Percentiles rank a stretch among this genome's conserved stretches.
Evolutionary conservation across 2,329 filamentous ascomycete genomes (phyloP).

Genomic region (Diaporthe caulivora): DNA sequence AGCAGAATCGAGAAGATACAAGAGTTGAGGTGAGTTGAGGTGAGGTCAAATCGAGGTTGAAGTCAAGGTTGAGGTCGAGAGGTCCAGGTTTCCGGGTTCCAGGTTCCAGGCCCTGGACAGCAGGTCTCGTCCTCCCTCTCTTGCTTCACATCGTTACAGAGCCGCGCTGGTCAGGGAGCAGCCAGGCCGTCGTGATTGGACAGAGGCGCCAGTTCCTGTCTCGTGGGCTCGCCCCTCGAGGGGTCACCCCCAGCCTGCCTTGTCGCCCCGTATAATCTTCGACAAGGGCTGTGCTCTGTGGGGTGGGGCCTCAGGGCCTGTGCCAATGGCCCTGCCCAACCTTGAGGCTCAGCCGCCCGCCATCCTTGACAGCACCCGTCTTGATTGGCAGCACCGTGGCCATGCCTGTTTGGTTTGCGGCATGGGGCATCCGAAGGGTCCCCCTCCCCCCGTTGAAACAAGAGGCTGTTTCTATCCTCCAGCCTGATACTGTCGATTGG

Average conservation of each 20-base stretch:
- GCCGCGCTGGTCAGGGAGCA: slow-evolving; percentile 29
- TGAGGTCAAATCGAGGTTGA: too few relatives aligned
- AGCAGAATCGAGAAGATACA: too few relatives aligned
- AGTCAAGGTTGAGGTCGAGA: slow-evolving; percentile 1
- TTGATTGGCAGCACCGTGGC: slow-evolving; percentile 16
- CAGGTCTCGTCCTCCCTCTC: neutral
- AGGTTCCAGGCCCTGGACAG: neutral
- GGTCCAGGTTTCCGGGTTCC: neutral
- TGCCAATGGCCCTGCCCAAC: neutral
- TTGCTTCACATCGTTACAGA: slow-evolving; percentile 41
- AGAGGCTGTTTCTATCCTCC: slow-evolving; percentile 47
- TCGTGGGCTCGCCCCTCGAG: slow-evolving; percentile 33
- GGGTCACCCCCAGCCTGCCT: slow-evolving; percentile 7
- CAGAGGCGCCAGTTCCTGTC: slow-evolving; percentile 25
- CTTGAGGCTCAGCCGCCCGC: slow-evolving; percentile 37
- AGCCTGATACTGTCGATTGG: slow-evolving; percentile 8
- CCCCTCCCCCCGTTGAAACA: slow-evolving; percentile 48
- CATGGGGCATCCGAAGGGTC: slow-evolving; percentile 43
- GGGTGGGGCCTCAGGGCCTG: slow-evolving; percentile 1
- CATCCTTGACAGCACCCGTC: slow-evolving; percentile 3
- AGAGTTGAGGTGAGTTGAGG: neutral
- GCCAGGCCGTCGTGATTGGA: slow-evolving; percentile 34
- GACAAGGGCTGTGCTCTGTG: slow-evolving; percentile 10
- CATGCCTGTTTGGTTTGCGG: slow-evolving; percentile 49
- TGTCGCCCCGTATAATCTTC: slow-evolving; percentile 23